Percentiles rank a stretch among this genome's conserved stretches.
These are phyloP conservation scores for Hevea brasiliensis DNA, from an alignment of 345 rosid species.

Conservation along the genomic window DNA sequence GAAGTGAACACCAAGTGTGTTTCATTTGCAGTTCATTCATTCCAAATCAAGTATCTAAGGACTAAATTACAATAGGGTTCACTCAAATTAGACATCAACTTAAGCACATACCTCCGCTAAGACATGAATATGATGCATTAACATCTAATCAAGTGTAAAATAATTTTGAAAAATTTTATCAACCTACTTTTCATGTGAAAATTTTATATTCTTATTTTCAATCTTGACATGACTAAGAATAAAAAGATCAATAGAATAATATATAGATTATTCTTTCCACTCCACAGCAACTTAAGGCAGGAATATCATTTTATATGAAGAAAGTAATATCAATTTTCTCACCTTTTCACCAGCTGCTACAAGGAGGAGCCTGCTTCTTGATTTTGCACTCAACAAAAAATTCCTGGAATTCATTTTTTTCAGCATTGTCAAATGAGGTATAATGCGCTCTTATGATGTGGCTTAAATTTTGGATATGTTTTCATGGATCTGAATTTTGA, in stretches of 20 bases:
- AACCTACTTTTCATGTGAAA: too few relatives aligned
- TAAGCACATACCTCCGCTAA: neutral
- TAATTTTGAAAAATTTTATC: neutral
- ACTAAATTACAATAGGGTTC: neutral
- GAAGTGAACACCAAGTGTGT: neutral
- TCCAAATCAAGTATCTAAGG: too few relatives aligned
- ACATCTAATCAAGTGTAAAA: neutral
- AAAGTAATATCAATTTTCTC: conserved; percentile 9
- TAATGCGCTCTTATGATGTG: too few relatives aligned
- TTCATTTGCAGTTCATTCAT: neutral
- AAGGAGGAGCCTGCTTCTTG: conserved; percentile 74
- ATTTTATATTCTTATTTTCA: too few relatives aligned
- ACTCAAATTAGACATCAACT: neutral
- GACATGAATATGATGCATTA: neutral
- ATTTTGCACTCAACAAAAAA: conserved; percentile 52
- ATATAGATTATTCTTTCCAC: too few relatives aligned
- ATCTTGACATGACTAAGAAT: neutral
- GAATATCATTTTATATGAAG: neutral
- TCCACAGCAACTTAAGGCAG: neutral
- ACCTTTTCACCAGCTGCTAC: conserved; percentile 92
- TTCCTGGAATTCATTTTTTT: conserved; percentile 55
- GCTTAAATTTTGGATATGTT: too few relatives aligned
- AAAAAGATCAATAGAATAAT: too few relatives aligned
- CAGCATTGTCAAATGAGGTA: conserved; percentile 40
- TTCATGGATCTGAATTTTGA: too few relatives aligned